phyloP scores from a whole-genome alignment of 352 stramenopile genomes.

The Pythium periplocum region DNA sequence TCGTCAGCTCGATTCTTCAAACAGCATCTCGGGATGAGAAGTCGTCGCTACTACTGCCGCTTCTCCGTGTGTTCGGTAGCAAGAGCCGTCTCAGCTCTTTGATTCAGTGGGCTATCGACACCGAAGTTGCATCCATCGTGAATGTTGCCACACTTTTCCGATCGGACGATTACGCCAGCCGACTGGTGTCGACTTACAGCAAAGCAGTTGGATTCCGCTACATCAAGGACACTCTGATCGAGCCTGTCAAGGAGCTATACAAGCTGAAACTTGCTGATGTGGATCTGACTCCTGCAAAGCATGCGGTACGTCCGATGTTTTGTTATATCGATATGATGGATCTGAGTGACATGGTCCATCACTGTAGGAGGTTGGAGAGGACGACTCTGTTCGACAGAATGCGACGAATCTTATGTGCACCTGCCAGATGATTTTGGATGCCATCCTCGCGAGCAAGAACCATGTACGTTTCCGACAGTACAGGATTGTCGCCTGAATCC shows the following conservation, averaged over 20 bases:
- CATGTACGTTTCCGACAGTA: conserved; percentile 19
- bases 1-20: conserved; percentile 74
- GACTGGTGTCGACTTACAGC: conserved; percentile 38
- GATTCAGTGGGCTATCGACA: conserved; percentile 44
- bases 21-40: conserved; percentile 74
- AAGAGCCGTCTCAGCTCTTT: conserved; percentile 27
- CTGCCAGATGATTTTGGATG: conserved; percentile 80
- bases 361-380: conserved; percentile 7
- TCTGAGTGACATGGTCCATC: not conserved
- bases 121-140: conserved; percentile 31
- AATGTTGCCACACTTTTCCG: conserved; percentile 41
- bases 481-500: not conserved
- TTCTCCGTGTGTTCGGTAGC: conserved; percentile 31
- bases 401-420: conserved; percentile 77
- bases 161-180: conserved; percentile 37
- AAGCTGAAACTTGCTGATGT: conserved; percentile 48
- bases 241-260: conserved; percentile 31
- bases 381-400: conserved; percentile 25
- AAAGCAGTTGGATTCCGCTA: conserved; percentile 31
- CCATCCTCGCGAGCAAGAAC: conserved; percentile 61
- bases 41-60: conserved; percentile 24
- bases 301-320: conserved; percentile 24
- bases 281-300: conserved; percentile 62
- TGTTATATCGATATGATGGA: conserved; percentile 1
- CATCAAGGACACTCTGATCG: conserved; percentile 27